Evolutionary conservation across 2,329 filamentous ascomycete species (phyloP).

Genomic region (Calonectria naviculata): DNA sequence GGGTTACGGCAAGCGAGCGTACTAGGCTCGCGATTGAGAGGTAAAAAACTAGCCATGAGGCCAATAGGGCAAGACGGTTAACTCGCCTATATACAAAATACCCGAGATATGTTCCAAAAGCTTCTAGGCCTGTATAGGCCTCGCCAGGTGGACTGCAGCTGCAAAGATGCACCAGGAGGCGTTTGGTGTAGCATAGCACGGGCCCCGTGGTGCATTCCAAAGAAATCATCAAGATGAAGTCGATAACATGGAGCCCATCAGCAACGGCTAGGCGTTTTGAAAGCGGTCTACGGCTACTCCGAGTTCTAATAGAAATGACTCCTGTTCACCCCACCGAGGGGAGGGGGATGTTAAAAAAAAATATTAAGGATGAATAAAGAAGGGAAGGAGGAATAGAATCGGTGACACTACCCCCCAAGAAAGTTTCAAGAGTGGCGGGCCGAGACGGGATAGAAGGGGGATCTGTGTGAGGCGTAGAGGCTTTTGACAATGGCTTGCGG

Average conservation of each 20-base stretch:
- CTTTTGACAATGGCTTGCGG: conserved; percentile 1
- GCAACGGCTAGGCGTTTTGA: not conserved
- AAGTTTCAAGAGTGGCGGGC: conserved; percentile 3
- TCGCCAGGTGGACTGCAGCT: not conserved
- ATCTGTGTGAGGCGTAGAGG: not conserved
- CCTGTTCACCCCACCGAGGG: no score
- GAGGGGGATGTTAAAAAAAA: not conserved
- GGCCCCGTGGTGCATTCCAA: not conserved
- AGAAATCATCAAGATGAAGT: not conserved
- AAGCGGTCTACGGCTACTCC: not conserved
- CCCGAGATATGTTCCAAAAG: not conserved
- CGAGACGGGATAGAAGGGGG: not conserved
- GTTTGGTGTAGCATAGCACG: conserved; percentile 2
- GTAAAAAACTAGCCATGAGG: not conserved
- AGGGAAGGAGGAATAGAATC: not conserved
- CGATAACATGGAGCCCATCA: not conserved
- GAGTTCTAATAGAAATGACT: not conserved
- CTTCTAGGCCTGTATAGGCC: not conserved
- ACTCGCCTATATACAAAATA: conserved; percentile 10
- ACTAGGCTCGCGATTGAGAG: conserved; percentile 8
- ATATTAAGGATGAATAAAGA: not conserved
- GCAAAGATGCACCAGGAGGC: conserved; percentile 5
- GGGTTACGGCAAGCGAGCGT: not conserved
- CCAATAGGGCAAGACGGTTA: conserved; percentile 7
- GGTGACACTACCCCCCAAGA: not conserved